Conservation (phyloP, 352 stramenopile species). For the Phytophthora brassicae region DNA sequence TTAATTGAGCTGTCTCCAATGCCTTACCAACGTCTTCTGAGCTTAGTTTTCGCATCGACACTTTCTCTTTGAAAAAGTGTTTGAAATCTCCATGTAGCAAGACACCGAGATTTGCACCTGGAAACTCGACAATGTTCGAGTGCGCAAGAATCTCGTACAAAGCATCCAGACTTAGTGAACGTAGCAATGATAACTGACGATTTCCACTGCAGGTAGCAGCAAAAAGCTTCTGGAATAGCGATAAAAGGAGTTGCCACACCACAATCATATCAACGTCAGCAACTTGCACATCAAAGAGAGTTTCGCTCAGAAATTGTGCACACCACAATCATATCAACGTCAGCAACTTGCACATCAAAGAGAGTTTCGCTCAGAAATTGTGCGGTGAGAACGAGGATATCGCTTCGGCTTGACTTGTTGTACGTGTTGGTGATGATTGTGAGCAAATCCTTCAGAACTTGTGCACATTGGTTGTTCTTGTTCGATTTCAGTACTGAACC, state of each 20-base stretch:
- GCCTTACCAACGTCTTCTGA: slow-evolving; percentile 16
- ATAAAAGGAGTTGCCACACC: slow-evolving; percentile 41
- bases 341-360: slow-evolving; percentile 51
- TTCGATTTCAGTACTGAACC: slow-evolving; percentile 50
- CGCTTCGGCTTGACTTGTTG: background rate
- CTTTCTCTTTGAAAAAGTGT: slow-evolving; percentile 22
- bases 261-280: slow-evolving; percentile 37
- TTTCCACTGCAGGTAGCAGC: slow-evolving; percentile 22
- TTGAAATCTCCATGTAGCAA: slow-evolving; percentile 27
- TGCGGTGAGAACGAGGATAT: slow-evolving; percentile 25
- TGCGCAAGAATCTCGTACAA: slow-evolving; percentile 48
- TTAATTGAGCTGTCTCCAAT: slow-evolving; percentile 13
- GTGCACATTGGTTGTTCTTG: slow-evolving; percentile 54
- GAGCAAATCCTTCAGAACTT: slow-evolving; percentile 53
- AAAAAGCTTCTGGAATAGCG: slow-evolving; percentile 48
- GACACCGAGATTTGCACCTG: background rate
- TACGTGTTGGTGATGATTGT: slow-evolving; percentile 22
- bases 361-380: slow-evolving; percentile 43
- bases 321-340: slow-evolving; percentile 41
- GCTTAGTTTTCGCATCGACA: slow-evolving; percentile 21
- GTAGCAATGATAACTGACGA: slow-evolving; percentile 20
- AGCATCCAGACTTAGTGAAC: slow-evolving; percentile 41
- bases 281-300: slow-evolving; percentile 56
- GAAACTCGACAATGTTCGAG: slow-evolving; percentile 43
- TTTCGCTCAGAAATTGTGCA: slow-evolving; percentile 29